Conservation (phyloP, 164 flowering plant species). For the Sedum album region DNA sequence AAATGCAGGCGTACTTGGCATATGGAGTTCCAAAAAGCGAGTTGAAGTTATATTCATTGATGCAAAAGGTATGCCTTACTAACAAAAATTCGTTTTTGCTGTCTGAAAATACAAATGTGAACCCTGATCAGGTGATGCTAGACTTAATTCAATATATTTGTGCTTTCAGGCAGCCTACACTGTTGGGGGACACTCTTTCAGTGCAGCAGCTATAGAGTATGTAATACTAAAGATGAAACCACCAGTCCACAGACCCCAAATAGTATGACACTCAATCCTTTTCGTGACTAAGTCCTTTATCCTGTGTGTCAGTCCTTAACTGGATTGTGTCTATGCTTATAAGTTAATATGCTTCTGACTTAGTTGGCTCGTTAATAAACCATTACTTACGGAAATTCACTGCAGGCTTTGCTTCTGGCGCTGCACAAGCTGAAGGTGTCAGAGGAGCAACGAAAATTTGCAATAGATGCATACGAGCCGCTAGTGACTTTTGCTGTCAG, state of each 20-base stretch:
- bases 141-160: neutral
- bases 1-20: slow-evolving; percentile 66
- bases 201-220: slow-evolving; percentile 68
- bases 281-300: neutral
- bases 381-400: neutral
- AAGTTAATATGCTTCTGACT: neutral
- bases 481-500: slow-evolving; percentile 65
- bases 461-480: slow-evolving; percentile 47
- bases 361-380: neutral
- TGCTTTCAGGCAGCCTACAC: slow-evolving; percentile 66
- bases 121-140: neutral
- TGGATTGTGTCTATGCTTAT: too few relatives aligned
- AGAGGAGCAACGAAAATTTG: slow-evolving; percentile 51
- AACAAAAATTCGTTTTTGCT: neutral
- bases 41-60: slow-evolving; percentile 64
- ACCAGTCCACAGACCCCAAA: slow-evolving; percentile 70
- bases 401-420: slow-evolving; percentile 70
- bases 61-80: slow-evolving; percentile 55
- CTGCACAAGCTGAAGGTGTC: slow-evolving; percentile 59
- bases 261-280: slow-evolving; percentile 27
- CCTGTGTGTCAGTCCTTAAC: neutral
- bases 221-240: slow-evolving; percentile 73
- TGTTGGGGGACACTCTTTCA: slow-evolving; percentile 66
- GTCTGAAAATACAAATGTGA: neutral
- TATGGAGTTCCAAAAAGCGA: slow-evolving; percentile 79